These are phyloP conservation scores for Melaleuca quinquenervia DNA, from an alignment of 345 rosid species.

Conservation along the genomic window DNA sequence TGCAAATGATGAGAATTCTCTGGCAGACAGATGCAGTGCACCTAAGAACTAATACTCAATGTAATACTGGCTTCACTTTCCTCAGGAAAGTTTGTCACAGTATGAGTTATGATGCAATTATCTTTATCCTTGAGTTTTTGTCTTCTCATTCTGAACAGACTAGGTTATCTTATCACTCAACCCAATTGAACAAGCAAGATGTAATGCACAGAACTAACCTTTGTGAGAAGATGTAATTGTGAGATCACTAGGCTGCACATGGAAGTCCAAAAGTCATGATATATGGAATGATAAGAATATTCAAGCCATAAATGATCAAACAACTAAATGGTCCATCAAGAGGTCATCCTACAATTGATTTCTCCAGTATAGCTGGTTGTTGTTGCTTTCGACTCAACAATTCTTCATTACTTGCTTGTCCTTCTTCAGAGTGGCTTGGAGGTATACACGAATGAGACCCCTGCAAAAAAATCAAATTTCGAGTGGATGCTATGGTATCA, in stretches of 20 bases:
- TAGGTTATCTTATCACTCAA: not conserved
- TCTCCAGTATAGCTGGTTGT: constrained; percentile 16
- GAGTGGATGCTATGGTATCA: not conserved
- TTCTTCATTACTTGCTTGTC: constrained; percentile 9
- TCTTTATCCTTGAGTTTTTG: not conserved
- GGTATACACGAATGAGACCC: constrained; percentile 2
- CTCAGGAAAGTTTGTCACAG: not conserved
- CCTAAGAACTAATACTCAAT: not conserved
- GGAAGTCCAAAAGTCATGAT: constrained; percentile 5
- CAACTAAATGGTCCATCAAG: not conserved
- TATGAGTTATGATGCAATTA: not conserved
- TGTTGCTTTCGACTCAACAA: constrained; percentile 15
- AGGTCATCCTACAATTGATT: constrained; percentile 20
- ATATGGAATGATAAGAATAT: not conserved
- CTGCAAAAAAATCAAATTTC: not conserved
- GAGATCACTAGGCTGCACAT: constrained; percentile 36
- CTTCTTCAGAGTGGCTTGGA: constrained; percentile 9
- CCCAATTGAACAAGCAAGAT: not conserved
- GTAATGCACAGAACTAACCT: constrained; percentile 32
- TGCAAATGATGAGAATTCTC: not conserved
- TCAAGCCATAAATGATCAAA: not conserved
- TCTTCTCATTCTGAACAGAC: not conserved
- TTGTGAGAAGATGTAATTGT: constrained; percentile 11
- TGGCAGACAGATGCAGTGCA: not conserved
- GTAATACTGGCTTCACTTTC: not conserved